Evolutionary conservation across 148 eudicot genomes (phyloP).

Genomic region (Nepenthes gracilis): DNA sequence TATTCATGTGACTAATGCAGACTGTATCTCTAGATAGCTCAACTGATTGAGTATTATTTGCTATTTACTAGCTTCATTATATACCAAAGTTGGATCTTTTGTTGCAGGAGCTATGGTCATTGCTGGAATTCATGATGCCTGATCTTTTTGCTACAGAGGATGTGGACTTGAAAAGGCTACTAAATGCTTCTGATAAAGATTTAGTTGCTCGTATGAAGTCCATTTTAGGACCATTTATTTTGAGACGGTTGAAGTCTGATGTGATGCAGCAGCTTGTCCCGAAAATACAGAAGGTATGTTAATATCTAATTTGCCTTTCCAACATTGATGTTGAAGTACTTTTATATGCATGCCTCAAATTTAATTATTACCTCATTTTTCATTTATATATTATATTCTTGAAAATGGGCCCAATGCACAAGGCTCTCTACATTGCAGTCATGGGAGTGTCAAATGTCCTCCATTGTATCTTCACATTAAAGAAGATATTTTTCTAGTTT

Average conservation of each 20-base stretch:
- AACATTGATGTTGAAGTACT: neutral
- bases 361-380: too few relatives aligned
- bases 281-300: slow-evolving; percentile 64
- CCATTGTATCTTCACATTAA: too few relatives aligned
- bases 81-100: neutral
- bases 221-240: slow-evolving; percentile 88
- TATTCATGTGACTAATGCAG: too few relatives aligned
- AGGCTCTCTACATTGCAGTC: too few relatives aligned
- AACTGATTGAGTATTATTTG: too few relatives aligned
- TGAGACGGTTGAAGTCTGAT: slow-evolving; percentile 90
- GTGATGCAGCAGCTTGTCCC: slow-evolving; percentile 95
- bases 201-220: slow-evolving; percentile 86
- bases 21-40: too few relatives aligned
- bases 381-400: too few relatives aligned
- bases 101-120: slow-evolving; percentile 93
- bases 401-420: too few relatives aligned
- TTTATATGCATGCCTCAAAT: neutral
- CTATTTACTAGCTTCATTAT: too few relatives aligned
- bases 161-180: slow-evolving; percentile 78
- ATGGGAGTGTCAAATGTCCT: too few relatives aligned
- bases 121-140: slow-evolving; percentile 98
- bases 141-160: slow-evolving; percentile 85
- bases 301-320: neutral
- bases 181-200: slow-evolving; percentile 63
- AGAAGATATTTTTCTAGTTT: too few relatives aligned